These are phyloP conservation scores for Citrus unshiu DNA, from an alignment of 345 rosid genomes.

Conservation along the genomic window DNA sequence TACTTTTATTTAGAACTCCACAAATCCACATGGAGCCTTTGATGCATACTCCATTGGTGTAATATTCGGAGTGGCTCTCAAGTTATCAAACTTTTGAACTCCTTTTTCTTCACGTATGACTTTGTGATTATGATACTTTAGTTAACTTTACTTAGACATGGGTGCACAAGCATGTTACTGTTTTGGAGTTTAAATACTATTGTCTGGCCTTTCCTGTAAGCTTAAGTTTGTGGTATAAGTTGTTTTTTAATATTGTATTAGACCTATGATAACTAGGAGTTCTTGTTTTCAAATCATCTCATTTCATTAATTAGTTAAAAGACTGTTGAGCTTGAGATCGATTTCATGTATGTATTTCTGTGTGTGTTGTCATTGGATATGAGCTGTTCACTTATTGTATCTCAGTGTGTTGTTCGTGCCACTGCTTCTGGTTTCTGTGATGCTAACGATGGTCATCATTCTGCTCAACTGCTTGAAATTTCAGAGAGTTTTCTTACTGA, in stretches of 20 bases:
- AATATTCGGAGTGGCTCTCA: background rate
- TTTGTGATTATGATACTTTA: background rate
- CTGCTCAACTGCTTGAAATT: slow-evolving; percentile 40
- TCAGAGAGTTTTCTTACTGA: slow-evolving; percentile 52
- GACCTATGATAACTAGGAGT: background rate
- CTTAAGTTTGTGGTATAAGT: background rate
- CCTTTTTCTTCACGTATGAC: background rate
- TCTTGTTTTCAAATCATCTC: background rate
- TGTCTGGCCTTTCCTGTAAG: background rate
- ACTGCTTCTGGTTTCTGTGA: slow-evolving; percentile 52
- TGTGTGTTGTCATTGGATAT: slow-evolving; percentile 4
- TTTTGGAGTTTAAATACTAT: background rate
- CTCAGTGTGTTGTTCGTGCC: slow-evolving; percentile 81
- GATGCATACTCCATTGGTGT: background rate
- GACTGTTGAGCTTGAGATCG: background rate
- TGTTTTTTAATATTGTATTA: background rate
- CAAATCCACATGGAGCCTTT: background rate
- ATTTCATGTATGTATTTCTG: background rate
- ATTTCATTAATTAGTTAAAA: background rate
- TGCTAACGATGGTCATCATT: slow-evolving; percentile 31
- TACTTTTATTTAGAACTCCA: background rate
- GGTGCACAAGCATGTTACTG: background rate
- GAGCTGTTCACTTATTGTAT: slow-evolving; percentile 21
- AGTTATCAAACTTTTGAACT: background rate
- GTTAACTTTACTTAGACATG: background rate